Evolutionary conservation across 768 basidiomycete genomes (phyloP).

Genomic region (Tephrocybe sp.): DNA sequence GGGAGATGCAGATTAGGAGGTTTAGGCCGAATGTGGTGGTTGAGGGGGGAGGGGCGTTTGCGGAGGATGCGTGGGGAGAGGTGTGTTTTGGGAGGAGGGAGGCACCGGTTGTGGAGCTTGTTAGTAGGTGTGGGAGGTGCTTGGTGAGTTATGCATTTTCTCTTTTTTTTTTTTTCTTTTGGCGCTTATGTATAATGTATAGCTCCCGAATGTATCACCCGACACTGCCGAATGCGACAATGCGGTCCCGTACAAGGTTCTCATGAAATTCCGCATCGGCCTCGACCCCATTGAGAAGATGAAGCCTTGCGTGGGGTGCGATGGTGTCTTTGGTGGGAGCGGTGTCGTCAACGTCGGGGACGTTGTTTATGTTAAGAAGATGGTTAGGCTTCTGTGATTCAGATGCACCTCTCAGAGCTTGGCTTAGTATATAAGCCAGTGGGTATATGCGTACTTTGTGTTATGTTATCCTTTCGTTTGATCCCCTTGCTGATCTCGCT

Average conservation of each 20-base stretch:
- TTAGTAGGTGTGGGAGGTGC: constrained; percentile 72
- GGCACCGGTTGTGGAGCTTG: constrained; percentile 51
- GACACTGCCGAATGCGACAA: constrained; percentile 63
- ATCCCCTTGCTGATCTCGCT: no score
- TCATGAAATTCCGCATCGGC: constrained; percentile 72
- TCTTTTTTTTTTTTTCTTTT: background rate
- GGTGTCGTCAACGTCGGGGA: constrained; percentile 68
- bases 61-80: constrained; percentile 70
- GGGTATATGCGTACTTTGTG: no score
- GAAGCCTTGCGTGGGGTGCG: constrained; percentile 68
- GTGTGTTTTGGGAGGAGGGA: constrained; percentile 48
- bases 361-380: constrained; percentile 47
- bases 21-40: constrained; percentile 80
- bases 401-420: no score
- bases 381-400: constrained; percentile 19
- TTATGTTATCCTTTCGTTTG: no score
- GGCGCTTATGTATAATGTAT: background rate
- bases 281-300: constrained; percentile 47
- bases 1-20: constrained; percentile 13
- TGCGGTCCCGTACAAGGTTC: constrained; percentile 73
- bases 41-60: constrained; percentile 65
- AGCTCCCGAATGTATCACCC: constrained; percentile 77
- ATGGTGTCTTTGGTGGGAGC: constrained; percentile 49
- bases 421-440: no score
- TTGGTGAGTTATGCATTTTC: constrained; percentile 44